A percentile compares a stretch with the other conserved stretches of the same genome.
These are phyloP conservation scores for Aristolochia californica DNA, from an alignment of 164 flowering plant genomes.

Conservation along the genomic window DNA sequence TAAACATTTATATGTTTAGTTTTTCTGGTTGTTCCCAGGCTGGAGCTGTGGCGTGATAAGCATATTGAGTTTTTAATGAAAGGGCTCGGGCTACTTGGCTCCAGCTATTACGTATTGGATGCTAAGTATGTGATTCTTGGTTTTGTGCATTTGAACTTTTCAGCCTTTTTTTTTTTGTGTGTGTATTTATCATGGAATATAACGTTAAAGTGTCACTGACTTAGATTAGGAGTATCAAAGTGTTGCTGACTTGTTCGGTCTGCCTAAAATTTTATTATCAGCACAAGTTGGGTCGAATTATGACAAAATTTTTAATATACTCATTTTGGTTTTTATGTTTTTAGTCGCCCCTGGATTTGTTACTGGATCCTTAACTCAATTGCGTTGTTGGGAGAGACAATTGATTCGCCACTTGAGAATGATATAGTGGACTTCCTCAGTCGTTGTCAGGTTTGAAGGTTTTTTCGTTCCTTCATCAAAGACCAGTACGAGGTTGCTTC, in stretches of 20 bases:
- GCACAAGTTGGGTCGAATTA: background rate
- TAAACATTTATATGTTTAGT: background rate
- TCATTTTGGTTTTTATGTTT: slow-evolving; percentile 2
- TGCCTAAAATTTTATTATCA: background rate
- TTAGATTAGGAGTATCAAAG: background rate
- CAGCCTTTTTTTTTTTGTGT: background rate
- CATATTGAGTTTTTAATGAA: slow-evolving; percentile 50
- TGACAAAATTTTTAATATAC: background rate
- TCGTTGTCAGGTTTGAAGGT: slow-evolving; percentile 66
- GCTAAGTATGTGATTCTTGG: slow-evolving; percentile 39
- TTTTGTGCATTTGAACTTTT: background rate
- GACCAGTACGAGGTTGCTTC: too few relatives aligned
- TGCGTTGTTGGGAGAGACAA: slow-evolving; percentile 62
- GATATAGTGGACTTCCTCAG: slow-evolving; percentile 59
- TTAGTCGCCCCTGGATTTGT: slow-evolving; percentile 96
- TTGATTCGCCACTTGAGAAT: slow-evolving; percentile 50
- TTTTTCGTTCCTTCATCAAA: background rate
- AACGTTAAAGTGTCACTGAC: too few relatives aligned
- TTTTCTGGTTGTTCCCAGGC: slow-evolving; percentile 21
- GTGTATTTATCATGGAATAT: background rate
- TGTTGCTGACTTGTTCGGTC: background rate
- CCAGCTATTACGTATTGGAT: slow-evolving; percentile 56
- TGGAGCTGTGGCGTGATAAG: slow-evolving; percentile 52
- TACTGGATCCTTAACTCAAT: slow-evolving; percentile 90
- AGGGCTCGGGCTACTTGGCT: slow-evolving; percentile 48